A percentile compares a stretch with the other conserved stretches of the same genome.
Conservation (phyloP, 306 rosid genomes). For the Pterocarpus santalinus region DNA sequence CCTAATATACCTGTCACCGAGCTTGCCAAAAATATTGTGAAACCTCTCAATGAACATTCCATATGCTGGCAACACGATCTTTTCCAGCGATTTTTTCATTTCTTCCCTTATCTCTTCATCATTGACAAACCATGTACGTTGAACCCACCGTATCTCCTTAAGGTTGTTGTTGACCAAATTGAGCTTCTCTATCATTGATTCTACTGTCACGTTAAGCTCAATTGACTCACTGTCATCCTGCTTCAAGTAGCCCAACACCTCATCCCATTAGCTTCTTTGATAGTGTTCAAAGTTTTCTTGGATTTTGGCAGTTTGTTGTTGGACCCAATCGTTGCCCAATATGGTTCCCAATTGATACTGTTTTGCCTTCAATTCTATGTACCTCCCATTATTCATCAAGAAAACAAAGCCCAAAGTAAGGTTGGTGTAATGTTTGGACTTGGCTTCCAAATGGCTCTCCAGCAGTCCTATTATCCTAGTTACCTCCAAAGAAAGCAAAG, state of each 20-base stretch:
- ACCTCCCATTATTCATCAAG: neutral
- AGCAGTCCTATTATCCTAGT: neutral
- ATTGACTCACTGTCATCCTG: neutral
- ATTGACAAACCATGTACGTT: neutral
- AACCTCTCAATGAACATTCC: constrained; percentile 11
- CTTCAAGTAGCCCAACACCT: neutral
- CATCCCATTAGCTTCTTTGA: neutral
- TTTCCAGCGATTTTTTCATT: neutral
- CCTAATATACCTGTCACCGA: too few relatives aligned
- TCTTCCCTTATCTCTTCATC: neutral
- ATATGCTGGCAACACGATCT: constrained; percentile 4
- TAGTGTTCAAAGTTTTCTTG: neutral
- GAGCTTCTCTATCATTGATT: neutral
- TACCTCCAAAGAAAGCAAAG: neutral
- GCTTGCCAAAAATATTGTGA: neutral
- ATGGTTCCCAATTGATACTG: too few relatives aligned
- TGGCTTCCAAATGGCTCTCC: neutral
- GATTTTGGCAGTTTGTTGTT: neutral
- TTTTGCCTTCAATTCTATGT: neutral
- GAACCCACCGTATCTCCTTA: neutral
- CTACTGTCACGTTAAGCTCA: too few relatives aligned
- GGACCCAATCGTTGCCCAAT: neutral
- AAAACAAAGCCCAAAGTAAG: neutral
- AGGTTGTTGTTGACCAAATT: neutral
- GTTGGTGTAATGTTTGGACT: neutral